Percentiles rank a stretch among this genome's conserved stretches.
Evolutionary conservation across 106 monocot species (phyloP).

Genomic region (Acanthochlamys bracteata): DNA sequence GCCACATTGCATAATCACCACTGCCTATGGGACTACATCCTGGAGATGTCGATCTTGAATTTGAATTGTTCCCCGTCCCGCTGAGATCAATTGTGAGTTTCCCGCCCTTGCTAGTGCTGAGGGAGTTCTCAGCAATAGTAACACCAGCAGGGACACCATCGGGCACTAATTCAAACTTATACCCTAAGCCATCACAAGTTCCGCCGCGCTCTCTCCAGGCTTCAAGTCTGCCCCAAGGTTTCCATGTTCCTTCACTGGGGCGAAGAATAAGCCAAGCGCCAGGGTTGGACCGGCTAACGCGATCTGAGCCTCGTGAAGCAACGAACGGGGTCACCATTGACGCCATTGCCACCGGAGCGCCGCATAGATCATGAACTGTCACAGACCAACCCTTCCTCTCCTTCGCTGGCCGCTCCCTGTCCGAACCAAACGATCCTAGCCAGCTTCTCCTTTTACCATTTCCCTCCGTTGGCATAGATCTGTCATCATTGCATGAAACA

Average conservation of each 20-base stretch:
- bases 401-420: slow-evolving; percentile 46
- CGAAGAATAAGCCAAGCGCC: slow-evolving; percentile 90
- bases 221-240: slow-evolving; percentile 90
- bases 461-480: slow-evolving; percentile 42
- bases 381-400: slow-evolving; percentile 87
- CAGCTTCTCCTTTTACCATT: slow-evolving; percentile 25
- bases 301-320: slow-evolving; percentile 72
- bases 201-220: slow-evolving; percentile 89
- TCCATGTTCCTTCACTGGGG: slow-evolving; percentile 74
- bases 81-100: slow-evolving; percentile 68
- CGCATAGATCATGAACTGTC: slow-evolving; percentile 87
- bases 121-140: slow-evolving; percentile 38
- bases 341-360: slow-evolving; percentile 78
- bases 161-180: slow-evolving; percentile 60
- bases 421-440: slow-evolving; percentile 56
- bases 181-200: slow-evolving; percentile 51
- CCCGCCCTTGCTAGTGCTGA: slow-evolving; percentile 58
- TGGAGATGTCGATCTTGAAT: slow-evolving; percentile 31
- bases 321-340: slow-evolving; percentile 95
- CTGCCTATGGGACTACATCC: slow-evolving; percentile 69
- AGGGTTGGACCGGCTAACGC: slow-evolving; percentile 77
- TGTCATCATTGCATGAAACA: slow-evolving; percentile 4
- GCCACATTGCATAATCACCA: slow-evolving; percentile 55
- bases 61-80: slow-evolving; percentile 4
- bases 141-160: slow-evolving; percentile 34